phyloP scores from a whole-genome alignment of 129 eudicot genomes.

The Flaveria sonorensis region DNA sequence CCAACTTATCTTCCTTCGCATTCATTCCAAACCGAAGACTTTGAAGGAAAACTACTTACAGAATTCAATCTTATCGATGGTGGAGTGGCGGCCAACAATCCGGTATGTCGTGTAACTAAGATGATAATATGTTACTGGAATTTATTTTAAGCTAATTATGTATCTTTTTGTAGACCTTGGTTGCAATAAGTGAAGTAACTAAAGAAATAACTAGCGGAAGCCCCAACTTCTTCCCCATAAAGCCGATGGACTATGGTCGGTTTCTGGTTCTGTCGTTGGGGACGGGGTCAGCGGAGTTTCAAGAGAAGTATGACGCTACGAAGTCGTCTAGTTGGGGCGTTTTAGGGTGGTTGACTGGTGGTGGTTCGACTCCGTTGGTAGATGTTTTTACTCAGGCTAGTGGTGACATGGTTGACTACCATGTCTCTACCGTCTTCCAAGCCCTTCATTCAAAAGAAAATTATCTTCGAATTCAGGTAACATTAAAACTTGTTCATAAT shows the following conservation, averaged over 20 bases:
- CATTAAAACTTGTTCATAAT: not conserved
- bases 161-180: conserved; percentile 33
- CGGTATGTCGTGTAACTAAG: conserved; percentile 19
- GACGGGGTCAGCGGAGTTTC: conserved; percentile 42
- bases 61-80: conserved; percentile 63
- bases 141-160: not conserved
- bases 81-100: conserved; percentile 47
- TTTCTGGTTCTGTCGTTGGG: conserved; percentile 51
- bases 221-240: conserved; percentile 26
- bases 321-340: conserved; percentile 52
- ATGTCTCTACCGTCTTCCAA: conserved; percentile 37
- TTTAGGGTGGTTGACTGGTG: conserved; percentile 44
- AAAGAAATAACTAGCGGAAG: conserved; percentile 36
- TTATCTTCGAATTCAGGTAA: conserved; percentile 57
- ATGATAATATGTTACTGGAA: too few species aligned
- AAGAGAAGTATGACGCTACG: conserved; percentile 38
- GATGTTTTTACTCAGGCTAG: conserved; percentile 42
- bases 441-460: conserved; percentile 37
- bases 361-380: conserved; percentile 41
- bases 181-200: conserved; percentile 46
- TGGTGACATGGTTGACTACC: conserved; percentile 47
- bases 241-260: conserved; percentile 37
- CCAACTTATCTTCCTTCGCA: conserved; percentile 52
- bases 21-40: conserved; percentile 31
- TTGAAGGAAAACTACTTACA: conserved; percentile 4